A percentile compares a stretch with the other conserved stretches of the same genome.
Conservation (phyloP, 345 rosid genomes). For the Arabidopsis suecica region DNA sequence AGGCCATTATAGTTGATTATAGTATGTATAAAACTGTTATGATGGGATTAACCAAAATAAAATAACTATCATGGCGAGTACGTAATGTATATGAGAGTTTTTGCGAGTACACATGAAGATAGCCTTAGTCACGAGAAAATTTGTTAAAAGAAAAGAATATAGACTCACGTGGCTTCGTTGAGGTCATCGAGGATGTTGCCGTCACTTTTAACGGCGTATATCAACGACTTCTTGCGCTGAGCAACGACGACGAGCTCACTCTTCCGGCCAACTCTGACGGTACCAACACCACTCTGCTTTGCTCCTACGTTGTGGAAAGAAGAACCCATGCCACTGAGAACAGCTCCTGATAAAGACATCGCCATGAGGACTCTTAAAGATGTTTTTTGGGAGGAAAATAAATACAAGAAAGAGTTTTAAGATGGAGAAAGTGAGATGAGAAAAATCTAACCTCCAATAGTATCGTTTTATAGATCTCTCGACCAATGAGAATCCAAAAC, state of each 20-base stretch:
- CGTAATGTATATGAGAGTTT: background rate
- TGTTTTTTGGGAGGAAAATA: background rate
- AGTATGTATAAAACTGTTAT: background rate
- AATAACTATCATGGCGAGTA: background rate
- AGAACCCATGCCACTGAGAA: conserved; percentile 31
- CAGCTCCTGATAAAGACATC: conserved; percentile 41
- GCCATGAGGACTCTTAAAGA: conserved; percentile 21
- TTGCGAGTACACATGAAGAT: background rate
- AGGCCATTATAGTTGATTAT: background rate
- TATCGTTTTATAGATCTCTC: conserved; percentile 10
- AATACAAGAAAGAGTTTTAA: background rate
- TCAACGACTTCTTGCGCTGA: conserved; percentile 41
- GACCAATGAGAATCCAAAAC: background rate
- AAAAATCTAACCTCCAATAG: conserved; percentile 7
- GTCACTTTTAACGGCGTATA: conserved; percentile 34
- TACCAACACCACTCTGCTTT: background rate
- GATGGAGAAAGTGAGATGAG: conserved; percentile 31
- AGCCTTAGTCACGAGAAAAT: background rate
- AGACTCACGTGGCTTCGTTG: conserved; percentile 40
- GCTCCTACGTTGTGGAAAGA: conserved; percentile 21
- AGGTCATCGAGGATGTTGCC: conserved; percentile 42
- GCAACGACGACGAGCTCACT: conserved; percentile 16
- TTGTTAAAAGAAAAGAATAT: background rate
- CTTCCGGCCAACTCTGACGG: conserved; percentile 30
- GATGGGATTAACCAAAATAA: background rate